Conservation (phyloP, 371 early-diverging fungal genomes). For the Phascolomyces articulosus region DNA sequence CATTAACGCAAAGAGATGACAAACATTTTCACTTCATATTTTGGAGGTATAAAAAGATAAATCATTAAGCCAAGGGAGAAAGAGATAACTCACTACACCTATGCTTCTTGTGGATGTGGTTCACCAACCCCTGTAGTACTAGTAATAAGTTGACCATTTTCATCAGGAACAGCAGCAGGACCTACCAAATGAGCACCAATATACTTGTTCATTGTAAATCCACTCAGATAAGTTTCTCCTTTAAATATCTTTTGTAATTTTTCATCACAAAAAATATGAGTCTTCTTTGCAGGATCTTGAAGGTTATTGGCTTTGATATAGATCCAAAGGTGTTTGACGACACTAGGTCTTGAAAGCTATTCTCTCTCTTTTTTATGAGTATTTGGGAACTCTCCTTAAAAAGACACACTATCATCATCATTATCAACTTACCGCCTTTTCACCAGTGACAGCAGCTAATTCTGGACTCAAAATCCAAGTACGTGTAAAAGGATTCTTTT, state of each 20-base stretch:
- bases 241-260: constrained; percentile 38
- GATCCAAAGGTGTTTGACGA: constrained; percentile 51
- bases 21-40: too few species aligned
- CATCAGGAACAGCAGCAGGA: constrained; percentile 10
- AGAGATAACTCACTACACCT: neutral
- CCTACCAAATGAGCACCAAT: constrained; percentile 35
- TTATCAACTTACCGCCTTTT: constrained; percentile 21
- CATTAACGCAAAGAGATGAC: too few species aligned
- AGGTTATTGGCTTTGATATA: constrained; percentile 49
- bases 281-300: constrained; percentile 48
- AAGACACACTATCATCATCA: neutral
- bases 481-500: constrained; percentile 25
- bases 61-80: too few species aligned
- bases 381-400: too few species aligned
- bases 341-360: constrained; percentile 40
- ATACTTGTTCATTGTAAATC: constrained; percentile 49
- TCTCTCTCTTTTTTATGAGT: too few species aligned
- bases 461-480: constrained; percentile 31
- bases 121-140: neutral
- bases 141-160: neutral
- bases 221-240: constrained; percentile 12
- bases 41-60: too few species aligned
- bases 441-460: constrained; percentile 31
- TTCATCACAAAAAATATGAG: constrained; percentile 41
- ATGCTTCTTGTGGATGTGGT: neutral